Percentiles rank a stretch among this genome's conserved stretches.
phyloP scores from a whole-genome alignment of 495 filamentous ascomycete species.

The Daldinia childiae region DNA sequence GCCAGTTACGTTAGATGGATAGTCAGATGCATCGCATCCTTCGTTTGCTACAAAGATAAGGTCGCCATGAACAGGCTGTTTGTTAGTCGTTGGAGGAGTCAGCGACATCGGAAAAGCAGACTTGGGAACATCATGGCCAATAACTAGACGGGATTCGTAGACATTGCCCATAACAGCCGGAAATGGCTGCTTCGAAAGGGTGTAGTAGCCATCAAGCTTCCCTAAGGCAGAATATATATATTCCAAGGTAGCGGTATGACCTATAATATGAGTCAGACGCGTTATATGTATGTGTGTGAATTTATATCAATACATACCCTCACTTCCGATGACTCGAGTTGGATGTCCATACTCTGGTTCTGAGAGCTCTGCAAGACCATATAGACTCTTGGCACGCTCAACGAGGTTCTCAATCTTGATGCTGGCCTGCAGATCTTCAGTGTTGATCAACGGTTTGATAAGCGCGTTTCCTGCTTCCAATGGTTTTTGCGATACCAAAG shows the following conservation, averaged over 20 bases:
- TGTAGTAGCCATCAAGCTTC: conserved; percentile 65
- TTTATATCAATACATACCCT: conserved; percentile 52
- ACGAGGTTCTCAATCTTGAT: conserved; percentile 64
- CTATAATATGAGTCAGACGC: conserved; percentile 41
- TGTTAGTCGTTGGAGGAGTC: conserved; percentile 66
- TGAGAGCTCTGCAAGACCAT: conserved; percentile 62
- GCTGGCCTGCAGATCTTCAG: conserved; percentile 60
- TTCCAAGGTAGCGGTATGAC: conserved; percentile 66
- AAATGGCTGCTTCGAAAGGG: conserved; percentile 66
- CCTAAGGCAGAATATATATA: conserved; percentile 66
- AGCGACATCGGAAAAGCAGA: conserved; percentile 66
- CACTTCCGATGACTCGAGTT: conserved; percentile 70
- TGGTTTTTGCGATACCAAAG: conserved; percentile 26
- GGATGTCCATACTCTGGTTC: conserved; percentile 67
- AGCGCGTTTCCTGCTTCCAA: conserved; percentile 3
- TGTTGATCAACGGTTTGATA: conserved; percentile 58
- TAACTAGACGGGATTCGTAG: conserved; percentile 64
- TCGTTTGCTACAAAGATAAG: conserved; percentile 56
- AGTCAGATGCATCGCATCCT: conserved; percentile 61
- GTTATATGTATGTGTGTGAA: neutral
- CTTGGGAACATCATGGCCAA: conserved; percentile 60
- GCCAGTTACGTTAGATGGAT: conserved; percentile 52
- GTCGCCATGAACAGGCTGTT: conserved; percentile 61
- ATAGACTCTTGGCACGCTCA: conserved; percentile 64
- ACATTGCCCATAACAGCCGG: conserved; percentile 66